A percentile compares a stretch with the other conserved stretches of the same genome.
phyloP scores from a whole-genome alignment of 2,329 filamentous ascomycete species.

The Pleurostoma richardsiae region DNA sequence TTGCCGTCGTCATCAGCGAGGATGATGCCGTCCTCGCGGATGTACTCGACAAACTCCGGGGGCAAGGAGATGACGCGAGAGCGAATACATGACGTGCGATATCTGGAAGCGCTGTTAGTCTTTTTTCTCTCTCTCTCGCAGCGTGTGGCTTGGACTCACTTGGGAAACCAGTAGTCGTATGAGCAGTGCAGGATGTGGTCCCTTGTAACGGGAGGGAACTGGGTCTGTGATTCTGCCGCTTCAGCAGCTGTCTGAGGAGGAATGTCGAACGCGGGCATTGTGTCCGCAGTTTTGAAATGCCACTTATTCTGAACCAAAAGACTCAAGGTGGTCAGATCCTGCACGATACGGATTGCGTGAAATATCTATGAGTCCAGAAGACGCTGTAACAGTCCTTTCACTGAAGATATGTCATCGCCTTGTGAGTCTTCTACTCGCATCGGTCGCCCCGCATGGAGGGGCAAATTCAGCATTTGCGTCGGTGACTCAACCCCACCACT shows the following conservation, averaged over 20 bases:
- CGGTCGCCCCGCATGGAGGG: too few species aligned
- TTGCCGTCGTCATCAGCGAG: slow-evolving; percentile 63
- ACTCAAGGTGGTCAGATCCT: too few species aligned
- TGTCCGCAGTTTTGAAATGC: background rate
- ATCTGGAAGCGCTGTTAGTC: slow-evolving; percentile 39
- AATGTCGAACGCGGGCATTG: slow-evolving; percentile 25
- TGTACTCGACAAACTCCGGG: slow-evolving; percentile 72
- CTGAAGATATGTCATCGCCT: too few species aligned
- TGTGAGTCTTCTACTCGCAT: too few species aligned
- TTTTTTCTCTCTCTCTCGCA: background rate
- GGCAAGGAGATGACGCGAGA: slow-evolving; percentile 78
- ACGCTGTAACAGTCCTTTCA: too few species aligned
- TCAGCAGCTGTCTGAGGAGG: slow-evolving; percentile 10
- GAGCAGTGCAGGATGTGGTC: slow-evolving; percentile 92
- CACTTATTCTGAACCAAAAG: too few species aligned
- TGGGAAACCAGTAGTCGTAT: slow-evolving; percentile 86
- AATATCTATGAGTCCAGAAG: too few species aligned
- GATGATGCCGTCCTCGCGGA: slow-evolving; percentile 88
- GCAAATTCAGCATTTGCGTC: too few species aligned
- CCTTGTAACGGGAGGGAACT: slow-evolving; percentile 79
- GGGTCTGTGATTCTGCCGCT: slow-evolving; percentile 31
- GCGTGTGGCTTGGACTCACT: slow-evolving; percentile 36
- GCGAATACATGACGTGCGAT: slow-evolving; percentile 76
- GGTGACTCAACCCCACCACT: too few species aligned
- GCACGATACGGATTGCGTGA: too few species aligned